A percentile compares a stretch with the other conserved stretches of the same genome.
Evolutionary conservation across 371 early-diverging fungal species (phyloP).

Genomic region (Mortierella sp.): DNA sequence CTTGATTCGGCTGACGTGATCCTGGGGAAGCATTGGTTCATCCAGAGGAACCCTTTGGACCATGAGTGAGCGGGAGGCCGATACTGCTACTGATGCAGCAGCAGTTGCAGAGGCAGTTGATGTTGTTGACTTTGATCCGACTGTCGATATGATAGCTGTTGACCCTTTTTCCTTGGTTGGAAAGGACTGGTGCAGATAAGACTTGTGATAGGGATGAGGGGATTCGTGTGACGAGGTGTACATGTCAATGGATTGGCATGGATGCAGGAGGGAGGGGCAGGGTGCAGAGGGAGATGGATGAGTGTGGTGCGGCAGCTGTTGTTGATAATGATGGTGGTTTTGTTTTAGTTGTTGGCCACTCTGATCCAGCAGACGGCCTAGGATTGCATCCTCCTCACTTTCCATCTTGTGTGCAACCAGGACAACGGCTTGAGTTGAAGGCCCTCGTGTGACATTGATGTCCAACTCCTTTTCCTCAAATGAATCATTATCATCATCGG

Average conservation of each 20-base stretch:
- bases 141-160: slow-evolving; percentile 3
- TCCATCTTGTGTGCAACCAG: neutral
- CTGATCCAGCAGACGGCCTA: neutral
- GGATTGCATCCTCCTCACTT: neutral
- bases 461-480: slow-evolving; percentile 4
- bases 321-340: neutral
- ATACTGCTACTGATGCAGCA: neutral
- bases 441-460: slow-evolving; percentile 8
- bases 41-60: neutral
- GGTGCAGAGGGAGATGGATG: slow-evolving; percentile 6
- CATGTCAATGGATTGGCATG: slow-evolving; percentile 15
- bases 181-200: slow-evolving; percentile 20
- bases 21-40: slow-evolving; percentile 8
- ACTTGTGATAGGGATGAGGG: slow-evolving; percentile 18
- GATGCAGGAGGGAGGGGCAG: slow-evolving; percentile 8
- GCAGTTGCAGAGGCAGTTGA: neutral
- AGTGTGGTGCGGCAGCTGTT: neutral
- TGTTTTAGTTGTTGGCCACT: neutral
- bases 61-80: slow-evolving; percentile 1
- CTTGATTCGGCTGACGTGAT: slow-evolving; percentile 16
- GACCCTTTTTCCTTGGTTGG: slow-evolving; percentile 30
- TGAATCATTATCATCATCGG: slow-evolving; percentile 9
- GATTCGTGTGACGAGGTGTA: slow-evolving; percentile 2
- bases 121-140: neutral
- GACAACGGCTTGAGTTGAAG: slow-evolving; percentile 7